Percentiles rank a stretch among this genome's conserved stretches.
Evolutionary conservation across 2,329 filamentous ascomycete species (phyloP).

Genomic region (Madurella mycetomatis): DNA sequence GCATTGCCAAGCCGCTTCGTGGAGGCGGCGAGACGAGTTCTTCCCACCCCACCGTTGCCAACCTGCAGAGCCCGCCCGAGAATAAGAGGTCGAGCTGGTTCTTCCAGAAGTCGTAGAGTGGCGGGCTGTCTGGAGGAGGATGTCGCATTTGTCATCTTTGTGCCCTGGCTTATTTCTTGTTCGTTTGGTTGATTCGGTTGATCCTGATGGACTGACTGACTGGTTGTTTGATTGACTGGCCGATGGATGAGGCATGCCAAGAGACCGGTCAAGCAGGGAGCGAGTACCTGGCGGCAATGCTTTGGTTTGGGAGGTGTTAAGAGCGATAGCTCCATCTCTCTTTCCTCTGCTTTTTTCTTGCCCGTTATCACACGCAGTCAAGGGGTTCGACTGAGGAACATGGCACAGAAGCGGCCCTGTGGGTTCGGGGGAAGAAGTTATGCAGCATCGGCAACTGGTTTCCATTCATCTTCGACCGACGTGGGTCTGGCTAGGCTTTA

Average conservation of each 20-base stretch:
- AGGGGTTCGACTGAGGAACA: neutral
- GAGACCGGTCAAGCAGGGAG: too few relatives aligned
- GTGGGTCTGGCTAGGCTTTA: too few relatives aligned
- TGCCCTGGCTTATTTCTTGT: neutral
- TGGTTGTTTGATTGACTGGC: too few relatives aligned
- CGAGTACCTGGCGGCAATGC: too few relatives aligned
- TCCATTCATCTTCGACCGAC: too few relatives aligned
- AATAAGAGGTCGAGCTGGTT: conserved; percentile 72
- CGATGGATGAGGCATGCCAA: neutral
- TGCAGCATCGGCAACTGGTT: neutral
- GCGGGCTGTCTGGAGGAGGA: neutral
- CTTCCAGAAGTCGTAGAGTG: conserved; percentile 54
- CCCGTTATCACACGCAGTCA: neutral
- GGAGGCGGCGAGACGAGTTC: conserved; percentile 54
- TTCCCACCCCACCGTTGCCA: conserved; percentile 52
- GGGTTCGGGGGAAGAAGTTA: neutral
- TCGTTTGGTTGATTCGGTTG: neutral
- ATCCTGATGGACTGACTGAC: neutral
- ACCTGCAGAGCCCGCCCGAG: conserved; percentile 54
- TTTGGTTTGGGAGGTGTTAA: too few relatives aligned
- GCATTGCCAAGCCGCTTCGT: conserved; percentile 65
- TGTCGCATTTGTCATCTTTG: neutral
- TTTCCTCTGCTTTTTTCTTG: neutral
- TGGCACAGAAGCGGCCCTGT: neutral
- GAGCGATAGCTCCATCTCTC: too few relatives aligned